These are phyloP conservation scores for Lasiodiplodia gonubiensis DNA, from an alignment of 2,329 filamentous ascomycete genomes.

Conservation along the genomic window DNA sequence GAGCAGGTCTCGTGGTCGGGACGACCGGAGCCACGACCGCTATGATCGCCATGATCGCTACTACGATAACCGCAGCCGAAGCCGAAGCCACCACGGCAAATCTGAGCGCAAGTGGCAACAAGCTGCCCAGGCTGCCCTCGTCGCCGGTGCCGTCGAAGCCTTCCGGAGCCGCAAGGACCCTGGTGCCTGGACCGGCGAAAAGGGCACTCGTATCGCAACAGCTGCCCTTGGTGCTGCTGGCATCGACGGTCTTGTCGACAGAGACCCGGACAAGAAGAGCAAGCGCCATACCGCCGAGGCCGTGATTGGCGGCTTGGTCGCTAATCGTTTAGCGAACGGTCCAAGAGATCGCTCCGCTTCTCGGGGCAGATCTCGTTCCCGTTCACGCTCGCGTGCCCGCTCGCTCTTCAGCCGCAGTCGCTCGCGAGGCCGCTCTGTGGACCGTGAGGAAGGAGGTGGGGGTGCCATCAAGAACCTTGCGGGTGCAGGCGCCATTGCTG, in stretches of 20 bases:
- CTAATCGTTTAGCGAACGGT: slow-evolving; percentile 85
- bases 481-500: slow-evolving; percentile 56
- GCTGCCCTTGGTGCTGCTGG: slow-evolving; percentile 85
- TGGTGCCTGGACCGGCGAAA: slow-evolving; percentile 87
- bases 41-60: slow-evolving; percentile 51
- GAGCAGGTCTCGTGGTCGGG: slow-evolving; percentile 61
- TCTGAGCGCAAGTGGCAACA: slow-evolving; percentile 70
- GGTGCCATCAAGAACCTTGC: slow-evolving; percentile 56
- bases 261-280: slow-evolving; percentile 71
- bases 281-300: slow-evolving; percentile 86
- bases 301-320: slow-evolving; percentile 84
- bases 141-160: slow-evolving; percentile 89
- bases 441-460: slow-evolving; percentile 52
- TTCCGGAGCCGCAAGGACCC: slow-evolving; percentile 89
- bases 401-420: slow-evolving; percentile 53
- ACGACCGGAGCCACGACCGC: slow-evolving; percentile 45
- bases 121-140: slow-evolving; percentile 86
- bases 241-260: slow-evolving; percentile 76
- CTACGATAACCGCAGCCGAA: slow-evolving; percentile 60
- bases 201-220: slow-evolving; percentile 89
- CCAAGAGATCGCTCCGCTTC: slow-evolving; percentile 71
- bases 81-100: slow-evolving; percentile 60
- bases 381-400: slow-evolving; percentile 71
- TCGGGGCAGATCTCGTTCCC: slow-evolving; percentile 48
- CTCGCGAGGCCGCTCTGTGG: slow-evolving; percentile 58